Percentiles rank a stretch among this genome's conserved stretches.
phyloP scores from a whole-genome alignment of 495 filamentous ascomycete genomes.

The Cercophora sp. region DNA sequence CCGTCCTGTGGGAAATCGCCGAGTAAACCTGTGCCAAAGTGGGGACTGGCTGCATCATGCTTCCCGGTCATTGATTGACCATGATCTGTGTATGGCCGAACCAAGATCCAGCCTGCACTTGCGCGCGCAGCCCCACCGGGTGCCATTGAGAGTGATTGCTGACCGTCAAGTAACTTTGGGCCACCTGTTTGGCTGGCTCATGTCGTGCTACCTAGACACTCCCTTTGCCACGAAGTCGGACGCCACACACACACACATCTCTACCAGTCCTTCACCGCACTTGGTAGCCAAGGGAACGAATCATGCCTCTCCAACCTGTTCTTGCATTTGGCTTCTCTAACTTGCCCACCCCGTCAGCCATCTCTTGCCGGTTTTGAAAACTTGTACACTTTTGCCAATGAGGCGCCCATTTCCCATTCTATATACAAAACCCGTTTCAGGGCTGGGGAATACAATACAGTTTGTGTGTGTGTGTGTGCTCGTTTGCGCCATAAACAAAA shows the following conservation, averaged over 20 bases:
- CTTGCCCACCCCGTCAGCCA: not conserved
- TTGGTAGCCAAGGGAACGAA: not conserved
- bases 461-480: not conserved
- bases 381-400: conserved; percentile 4
- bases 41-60: too few relatives aligned
- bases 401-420: conserved; percentile 13
- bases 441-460: not conserved
- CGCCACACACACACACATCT: too few relatives aligned
- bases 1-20: too few relatives aligned
- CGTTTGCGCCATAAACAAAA: not conserved
- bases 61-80: too few relatives aligned
- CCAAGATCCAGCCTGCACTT: too few relatives aligned
- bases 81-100: too few relatives aligned
- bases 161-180: not conserved
- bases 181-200: not conserved
- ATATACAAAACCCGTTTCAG: conserved; percentile 9
- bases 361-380: not conserved
- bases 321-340: not conserved
- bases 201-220: not conserved
- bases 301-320: not conserved
- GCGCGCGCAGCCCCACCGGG: too few relatives aligned
- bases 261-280: not conserved
- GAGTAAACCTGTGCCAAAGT: too few relatives aligned
- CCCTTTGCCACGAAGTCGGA: too few relatives aligned
- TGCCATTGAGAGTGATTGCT: too few relatives aligned